phyloP scores from a whole-genome alignment of 2,329 filamentous ascomycete genomes.

The Penicillium sp. region DNA sequence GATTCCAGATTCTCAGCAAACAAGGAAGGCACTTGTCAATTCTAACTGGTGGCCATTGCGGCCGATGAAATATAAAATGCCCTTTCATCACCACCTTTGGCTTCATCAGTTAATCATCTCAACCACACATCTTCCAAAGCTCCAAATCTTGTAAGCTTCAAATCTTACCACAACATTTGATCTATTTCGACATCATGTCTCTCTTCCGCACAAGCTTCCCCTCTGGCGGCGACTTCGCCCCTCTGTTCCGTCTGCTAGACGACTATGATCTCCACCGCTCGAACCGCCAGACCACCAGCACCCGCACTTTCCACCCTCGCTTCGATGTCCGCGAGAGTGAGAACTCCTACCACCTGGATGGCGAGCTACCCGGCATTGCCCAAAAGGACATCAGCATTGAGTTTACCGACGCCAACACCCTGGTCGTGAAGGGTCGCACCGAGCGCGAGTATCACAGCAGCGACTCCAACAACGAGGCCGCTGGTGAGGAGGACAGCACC shows the following conservation, averaged over 20 bases:
- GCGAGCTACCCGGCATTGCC: slow-evolving; percentile 53
- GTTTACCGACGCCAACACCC: slow-evolving; percentile 52
- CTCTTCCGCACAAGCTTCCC: slow-evolving; percentile 37
- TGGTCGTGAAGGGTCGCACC: slow-evolving; percentile 50
- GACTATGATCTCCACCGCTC: slow-evolving; percentile 47
- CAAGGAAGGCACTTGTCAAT: not conserved
- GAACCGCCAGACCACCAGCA: slow-evolving; percentile 21
- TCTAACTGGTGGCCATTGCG: not conserved
- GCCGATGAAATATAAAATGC: slow-evolving; percentile 26
- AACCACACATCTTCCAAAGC: not conserved
- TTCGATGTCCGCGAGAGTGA: slow-evolving; percentile 54
- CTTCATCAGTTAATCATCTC: not conserved
- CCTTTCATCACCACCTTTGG: slow-evolving; percentile 6
- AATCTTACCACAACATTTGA: not conserved
- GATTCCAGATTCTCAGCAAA: slow-evolving; percentile 4
- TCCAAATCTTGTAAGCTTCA: not conserved
- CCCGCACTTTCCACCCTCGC: slow-evolving; percentile 46
- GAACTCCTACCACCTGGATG: slow-evolving; percentile 52
- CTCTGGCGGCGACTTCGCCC: slow-evolving; percentile 44
- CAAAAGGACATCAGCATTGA: slow-evolving; percentile 53
- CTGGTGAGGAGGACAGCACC: slow-evolving; percentile 43
- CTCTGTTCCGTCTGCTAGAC: slow-evolving; percentile 53
- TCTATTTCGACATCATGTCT: slow-evolving; percentile 37
- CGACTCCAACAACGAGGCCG: slow-evolving; percentile 51
- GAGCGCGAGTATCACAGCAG: slow-evolving; percentile 42